phyloP scores from a whole-genome alignment of 768 basidiomycete genomes.

The Auricularia sp. region DNA sequence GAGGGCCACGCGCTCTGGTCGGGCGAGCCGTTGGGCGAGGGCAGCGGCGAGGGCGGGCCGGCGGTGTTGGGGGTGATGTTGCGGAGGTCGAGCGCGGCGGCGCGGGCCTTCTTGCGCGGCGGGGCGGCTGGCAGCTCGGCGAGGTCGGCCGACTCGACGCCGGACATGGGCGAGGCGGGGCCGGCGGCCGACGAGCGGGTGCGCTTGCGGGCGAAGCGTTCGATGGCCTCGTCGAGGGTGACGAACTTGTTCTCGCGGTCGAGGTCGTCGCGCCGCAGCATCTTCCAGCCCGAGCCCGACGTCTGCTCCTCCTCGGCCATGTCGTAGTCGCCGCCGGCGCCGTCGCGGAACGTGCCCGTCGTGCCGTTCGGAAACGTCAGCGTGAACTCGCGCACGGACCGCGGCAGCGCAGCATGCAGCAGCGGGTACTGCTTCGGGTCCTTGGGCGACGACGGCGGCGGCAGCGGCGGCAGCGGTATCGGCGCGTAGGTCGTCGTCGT shows the following conservation, averaged over 20 bases:
- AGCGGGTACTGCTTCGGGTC: conserved; percentile 76
- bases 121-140: conserved; percentile 42
- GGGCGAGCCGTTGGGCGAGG: conserved; percentile 79
- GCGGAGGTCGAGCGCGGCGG: conserved; percentile 40
- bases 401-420: conserved; percentile 62
- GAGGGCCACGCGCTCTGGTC: conserved; percentile 64
- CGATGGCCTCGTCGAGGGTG: conserved; percentile 69
- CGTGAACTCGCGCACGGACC: conserved; percentile 63
- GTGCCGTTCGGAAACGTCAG: conserved; percentile 74
- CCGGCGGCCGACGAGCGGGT: conserved; percentile 46
- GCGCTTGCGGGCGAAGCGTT: conserved; percentile 63
- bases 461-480: conserved; percentile 69
- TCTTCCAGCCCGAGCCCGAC: conserved; percentile 63
- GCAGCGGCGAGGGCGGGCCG: conserved; percentile 75
- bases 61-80: conserved; percentile 56
- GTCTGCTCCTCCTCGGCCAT: conserved; percentile 68
- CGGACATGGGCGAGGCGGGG: neutral
- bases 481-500: conserved; percentile 86
- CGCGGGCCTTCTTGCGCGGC: conserved; percentile 70
- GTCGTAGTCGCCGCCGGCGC: conserved; percentile 51
- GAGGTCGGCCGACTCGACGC: conserved; percentile 12
- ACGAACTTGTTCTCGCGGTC: conserved; percentile 41
- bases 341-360: conserved; percentile 63
- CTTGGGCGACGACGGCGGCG: conserved; percentile 59
- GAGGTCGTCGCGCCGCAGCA: conserved; percentile 50